Evolutionary conservation across 352 stramenopile species (phyloP), one percentile per base, ranked within the genome.

Genomic region (Globisporangium irregulare): DNA sequence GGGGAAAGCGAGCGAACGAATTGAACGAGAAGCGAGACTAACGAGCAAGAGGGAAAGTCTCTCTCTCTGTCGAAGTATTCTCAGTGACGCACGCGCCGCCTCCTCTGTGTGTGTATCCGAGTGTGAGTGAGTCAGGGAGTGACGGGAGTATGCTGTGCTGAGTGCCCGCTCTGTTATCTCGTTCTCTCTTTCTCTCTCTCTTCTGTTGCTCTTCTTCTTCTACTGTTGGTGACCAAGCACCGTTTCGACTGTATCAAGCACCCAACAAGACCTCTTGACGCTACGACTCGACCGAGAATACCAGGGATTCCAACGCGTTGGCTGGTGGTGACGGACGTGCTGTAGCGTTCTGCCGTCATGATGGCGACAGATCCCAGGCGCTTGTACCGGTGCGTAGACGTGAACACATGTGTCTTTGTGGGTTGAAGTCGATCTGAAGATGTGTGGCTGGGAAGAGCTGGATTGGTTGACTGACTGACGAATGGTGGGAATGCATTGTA

Each of bases 351-450:
- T 27, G 22, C 4, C 0, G 32, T 27, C 50, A 57, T 56, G 41
- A 72, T 72, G 67, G 32, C 67, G 34, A 56, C 41, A 9, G 75
- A 82, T 57, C 69, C 73, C 22, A 73, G 74, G 27, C 76, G 68
- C 1, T 59, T 82, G 55, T 82, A 82, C 58, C 71, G 76, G 76
- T 82, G 59, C 59, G 76, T 70, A 4, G 3, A 8, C 22, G 25
- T 24, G 24, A 46, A 46, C 38, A 46, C 38, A 10, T 32, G 56
- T 62, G 32, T 41, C 15, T 27, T 12, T 15, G 12, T 70, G 66
- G 29, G 59, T 58, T 61, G 62, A 67, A 67, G 22, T n/a, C 24
- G 18, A 25, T 24, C 27, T 43, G 14, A 15, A 29, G 22, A 27
- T 24, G n/a, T 62, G 56, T 62, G 56, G 56, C 56, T 62, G n/a